Conservation (phyloP, 768 basidiomycete genomes). For the Tricholoma bakamatsutake region DNA sequence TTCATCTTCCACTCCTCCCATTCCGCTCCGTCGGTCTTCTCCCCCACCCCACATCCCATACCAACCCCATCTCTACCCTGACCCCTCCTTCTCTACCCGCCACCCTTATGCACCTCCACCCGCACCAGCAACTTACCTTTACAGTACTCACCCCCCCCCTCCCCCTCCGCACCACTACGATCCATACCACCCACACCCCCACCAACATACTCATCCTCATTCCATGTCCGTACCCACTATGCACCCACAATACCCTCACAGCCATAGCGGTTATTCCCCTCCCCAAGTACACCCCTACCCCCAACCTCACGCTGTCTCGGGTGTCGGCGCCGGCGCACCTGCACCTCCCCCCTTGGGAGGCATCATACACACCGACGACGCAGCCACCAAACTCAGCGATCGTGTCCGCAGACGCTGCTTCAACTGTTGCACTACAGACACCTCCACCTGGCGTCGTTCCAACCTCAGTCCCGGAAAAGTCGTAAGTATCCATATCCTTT, state of each 20-base stretch:
- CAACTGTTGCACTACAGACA: constrained; percentile 83
- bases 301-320: constrained; percentile 5
- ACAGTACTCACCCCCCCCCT: constrained; percentile 11
- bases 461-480: constrained; percentile 82
- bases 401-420: constrained; percentile 73
- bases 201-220: constrained; percentile 10
- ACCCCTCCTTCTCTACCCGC: constrained; percentile 34
- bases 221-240: constrained; percentile 9
- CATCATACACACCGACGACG: constrained; percentile 65
- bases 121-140: constrained; percentile 24
- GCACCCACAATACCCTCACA: constrained; percentile 13
- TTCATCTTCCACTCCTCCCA: constrained; percentile 53
- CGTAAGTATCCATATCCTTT: constrained; percentile 24
- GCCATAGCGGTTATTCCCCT: constrained; percentile 8
- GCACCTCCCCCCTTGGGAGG: constrained; percentile 21
- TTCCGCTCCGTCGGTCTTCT: constrained; percentile 49
- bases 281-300: background rate
- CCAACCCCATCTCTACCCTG: constrained; percentile 23
- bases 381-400: constrained; percentile 74
- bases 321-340: background rate
- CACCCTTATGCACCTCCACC: constrained; percentile 17
- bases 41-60: constrained; percentile 25
- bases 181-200: constrained; percentile 13
- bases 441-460: constrained; percentile 73
- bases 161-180: constrained; percentile 25